These are phyloP conservation scores for Mycena pura DNA, from an alignment of 768 basidiomycete species.

Conservation along the genomic window DNA sequence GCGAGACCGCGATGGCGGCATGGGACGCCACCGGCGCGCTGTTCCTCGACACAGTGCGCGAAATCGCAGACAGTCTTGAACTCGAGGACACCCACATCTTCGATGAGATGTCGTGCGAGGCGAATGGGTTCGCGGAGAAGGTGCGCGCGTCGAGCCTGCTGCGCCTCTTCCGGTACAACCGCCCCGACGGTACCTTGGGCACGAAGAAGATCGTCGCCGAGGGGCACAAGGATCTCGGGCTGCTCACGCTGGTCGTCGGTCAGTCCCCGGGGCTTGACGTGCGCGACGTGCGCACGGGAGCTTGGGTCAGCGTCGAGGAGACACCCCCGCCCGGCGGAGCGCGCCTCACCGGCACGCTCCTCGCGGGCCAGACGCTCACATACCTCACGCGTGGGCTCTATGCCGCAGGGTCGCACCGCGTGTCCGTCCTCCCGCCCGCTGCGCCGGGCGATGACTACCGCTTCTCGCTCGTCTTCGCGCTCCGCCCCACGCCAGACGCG, in stretches of 20 bases:
- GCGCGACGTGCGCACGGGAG: conserved; percentile 5
- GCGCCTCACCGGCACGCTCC: conserved; percentile 23
- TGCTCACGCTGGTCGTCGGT: conserved; percentile 23
- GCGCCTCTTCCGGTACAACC: conserved; percentile 21
- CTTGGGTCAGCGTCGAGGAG: conserved; percentile 27
- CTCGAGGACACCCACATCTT: conserved; percentile 2
- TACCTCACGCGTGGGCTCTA: conserved; percentile 23
- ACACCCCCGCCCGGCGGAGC: not conserved
- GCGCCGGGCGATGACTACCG: conserved; percentile 2
- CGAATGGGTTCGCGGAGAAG: not conserved
- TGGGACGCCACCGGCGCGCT: conserved; percentile 20
- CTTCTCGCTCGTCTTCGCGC: conserved; percentile 25
- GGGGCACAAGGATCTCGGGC: conserved; percentile 25
- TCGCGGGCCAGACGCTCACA: conserved; percentile 19
- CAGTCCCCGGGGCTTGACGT: conserved; percentile 23
- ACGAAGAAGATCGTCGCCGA: conserved; percentile 23
- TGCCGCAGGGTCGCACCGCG: conserved; percentile 22
- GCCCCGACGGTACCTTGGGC: not conserved
- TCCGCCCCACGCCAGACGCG: conserved; percentile 14
- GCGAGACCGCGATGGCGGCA: not conserved
- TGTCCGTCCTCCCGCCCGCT: conserved; percentile 17
- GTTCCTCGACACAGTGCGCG: conserved; percentile 11
- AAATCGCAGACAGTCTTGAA: conserved; percentile 22
- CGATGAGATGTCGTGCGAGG: conserved; percentile 14
- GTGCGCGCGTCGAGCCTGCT: conserved; percentile 18